Evolutionary conservation across 345 rosid genomes (phyloP).

Genomic region (Corchorus capsularis): DNA sequence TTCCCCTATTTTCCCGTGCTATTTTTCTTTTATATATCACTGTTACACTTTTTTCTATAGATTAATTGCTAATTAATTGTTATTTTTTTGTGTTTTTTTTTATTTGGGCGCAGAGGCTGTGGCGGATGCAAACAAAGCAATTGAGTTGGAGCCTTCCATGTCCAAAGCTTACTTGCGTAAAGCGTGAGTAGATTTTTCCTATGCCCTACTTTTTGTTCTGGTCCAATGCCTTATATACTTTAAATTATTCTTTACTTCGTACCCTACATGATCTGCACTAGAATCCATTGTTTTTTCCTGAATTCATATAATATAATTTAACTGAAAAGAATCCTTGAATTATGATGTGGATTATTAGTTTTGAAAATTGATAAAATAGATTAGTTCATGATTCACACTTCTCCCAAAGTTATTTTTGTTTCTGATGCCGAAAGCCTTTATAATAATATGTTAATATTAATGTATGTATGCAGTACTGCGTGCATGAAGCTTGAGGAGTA

Average conservation of each 20-base stretch:
- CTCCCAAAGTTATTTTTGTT: background rate
- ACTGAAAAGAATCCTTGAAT: background rate
- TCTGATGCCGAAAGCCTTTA: background rate
- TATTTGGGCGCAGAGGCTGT: slow-evolving; percentile 69
- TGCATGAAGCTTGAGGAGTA: slow-evolving; percentile 93
- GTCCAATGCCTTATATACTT: background rate
- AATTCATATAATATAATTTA: background rate
- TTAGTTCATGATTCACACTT: background rate
- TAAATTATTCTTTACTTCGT: background rate
- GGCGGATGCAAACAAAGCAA: slow-evolving; percentile 77
- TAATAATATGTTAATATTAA: background rate
- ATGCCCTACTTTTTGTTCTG: too few species aligned
- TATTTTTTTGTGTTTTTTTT: too few species aligned
- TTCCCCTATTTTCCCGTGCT: background rate
- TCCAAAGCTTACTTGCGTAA: slow-evolving; percentile 83
- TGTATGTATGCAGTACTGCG: slow-evolving; percentile 52
- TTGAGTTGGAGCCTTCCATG: slow-evolving; percentile 68
- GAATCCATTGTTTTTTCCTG: background rate
- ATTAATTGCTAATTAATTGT: too few species aligned
- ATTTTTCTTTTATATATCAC: background rate
- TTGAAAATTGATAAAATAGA: background rate
- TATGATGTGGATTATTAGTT: background rate
- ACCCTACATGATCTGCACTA: background rate
- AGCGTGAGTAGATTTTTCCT: slow-evolving; percentile 51
- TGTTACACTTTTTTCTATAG: background rate